phyloP scores from a whole-genome alignment of 805 yeast genomes.

The Zygosaccharomyces gambellarensis region DNA sequence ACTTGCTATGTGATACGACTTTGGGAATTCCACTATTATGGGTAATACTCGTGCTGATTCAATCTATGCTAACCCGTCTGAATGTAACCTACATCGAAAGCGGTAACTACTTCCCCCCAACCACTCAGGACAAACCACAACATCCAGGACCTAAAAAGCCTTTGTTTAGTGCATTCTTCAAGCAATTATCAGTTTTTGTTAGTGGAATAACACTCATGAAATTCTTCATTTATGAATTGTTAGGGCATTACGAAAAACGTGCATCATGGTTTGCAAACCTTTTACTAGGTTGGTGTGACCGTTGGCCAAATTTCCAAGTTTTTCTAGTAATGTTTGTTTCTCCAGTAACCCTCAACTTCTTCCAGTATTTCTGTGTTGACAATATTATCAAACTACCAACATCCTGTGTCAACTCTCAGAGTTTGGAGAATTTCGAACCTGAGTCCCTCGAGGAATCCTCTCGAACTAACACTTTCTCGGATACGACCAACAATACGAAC shows the following conservation, averaged over 20 bases:
- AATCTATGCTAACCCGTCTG: constrained; percentile 36
- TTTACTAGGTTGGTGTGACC: constrained; percentile 76
- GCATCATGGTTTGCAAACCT: constrained; percentile 74
- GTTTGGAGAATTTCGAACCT: constrained; percentile 30
- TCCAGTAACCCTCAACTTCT: constrained; percentile 67
- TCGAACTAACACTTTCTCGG: not conserved
- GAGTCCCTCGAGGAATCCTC: constrained; percentile 9
- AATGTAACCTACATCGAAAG: constrained; percentile 42
- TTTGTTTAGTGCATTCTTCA: constrained; percentile 55
- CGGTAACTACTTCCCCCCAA: constrained; percentile 37
- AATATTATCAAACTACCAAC: constrained; percentile 61
- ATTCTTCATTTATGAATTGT: constrained; percentile 49
- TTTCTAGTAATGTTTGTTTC: constrained; percentile 81
- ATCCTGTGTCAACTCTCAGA: constrained; percentile 18
- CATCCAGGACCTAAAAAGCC: constrained; percentile 30
- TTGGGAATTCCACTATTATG: constrained; percentile 84
- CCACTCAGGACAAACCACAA: constrained; percentile 30
- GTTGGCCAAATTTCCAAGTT: constrained; percentile 76
- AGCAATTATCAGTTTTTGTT: constrained; percentile 68
- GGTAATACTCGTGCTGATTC: constrained; percentile 48
- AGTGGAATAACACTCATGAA: constrained; percentile 62
- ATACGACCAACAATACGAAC: not conserved
- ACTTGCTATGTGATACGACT: constrained; percentile 85
- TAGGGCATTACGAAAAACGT: constrained; percentile 58
- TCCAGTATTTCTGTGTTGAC: constrained; percentile 70